These are phyloP conservation scores for Aspergillus uvarum DNA, from an alignment of 2,329 filamentous ascomycete species.

Conservation along the genomic window DNA sequence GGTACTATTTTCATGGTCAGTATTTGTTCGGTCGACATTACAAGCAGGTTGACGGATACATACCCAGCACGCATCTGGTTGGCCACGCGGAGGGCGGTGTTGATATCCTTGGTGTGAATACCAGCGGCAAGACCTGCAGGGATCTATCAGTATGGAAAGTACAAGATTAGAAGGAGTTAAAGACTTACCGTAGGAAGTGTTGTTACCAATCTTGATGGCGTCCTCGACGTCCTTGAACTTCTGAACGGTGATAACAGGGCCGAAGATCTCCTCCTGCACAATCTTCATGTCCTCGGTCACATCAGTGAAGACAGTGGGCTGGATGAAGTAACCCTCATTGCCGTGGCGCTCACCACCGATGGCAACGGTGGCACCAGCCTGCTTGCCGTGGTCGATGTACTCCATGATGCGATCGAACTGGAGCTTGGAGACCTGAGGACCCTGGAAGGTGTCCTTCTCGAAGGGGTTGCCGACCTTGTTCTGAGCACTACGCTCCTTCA, in stretches of 20 bases:
- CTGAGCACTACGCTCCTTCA: constrained; percentile 70
- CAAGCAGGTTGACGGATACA: constrained; percentile 54
- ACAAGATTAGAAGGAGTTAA: neutral
- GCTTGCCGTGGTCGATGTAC: constrained; percentile 64
- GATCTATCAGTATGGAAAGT: neutral
- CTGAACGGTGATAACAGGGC: constrained; percentile 71
- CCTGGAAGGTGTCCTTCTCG: constrained; percentile 75
- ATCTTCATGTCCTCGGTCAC: constrained; percentile 70
- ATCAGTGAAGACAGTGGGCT: constrained; percentile 78
- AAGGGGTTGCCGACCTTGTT: constrained; percentile 83
- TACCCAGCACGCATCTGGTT: constrained; percentile 67
- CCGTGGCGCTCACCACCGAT: constrained; percentile 69
- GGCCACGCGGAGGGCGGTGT: constrained; percentile 74
- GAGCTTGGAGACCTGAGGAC: constrained; percentile 76
- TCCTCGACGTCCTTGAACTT: constrained; percentile 74
- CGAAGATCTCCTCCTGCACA: constrained; percentile 77
- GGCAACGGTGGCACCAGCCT: constrained; percentile 63
- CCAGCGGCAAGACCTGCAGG: constrained; percentile 63
- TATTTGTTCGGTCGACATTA: neutral
- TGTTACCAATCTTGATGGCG: constrained; percentile 68
- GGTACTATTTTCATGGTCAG: constrained; percentile 35
- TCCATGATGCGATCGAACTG: constrained; percentile 85
- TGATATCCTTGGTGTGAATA: constrained; percentile 73
- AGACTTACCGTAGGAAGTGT: constrained; percentile 63
- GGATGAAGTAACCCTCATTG: constrained; percentile 79